A percentile compares a stretch with the other conserved stretches of the same genome.
Conservation (phyloP, 768 basidiomycete genomes). For the Postia placenta region DNA sequence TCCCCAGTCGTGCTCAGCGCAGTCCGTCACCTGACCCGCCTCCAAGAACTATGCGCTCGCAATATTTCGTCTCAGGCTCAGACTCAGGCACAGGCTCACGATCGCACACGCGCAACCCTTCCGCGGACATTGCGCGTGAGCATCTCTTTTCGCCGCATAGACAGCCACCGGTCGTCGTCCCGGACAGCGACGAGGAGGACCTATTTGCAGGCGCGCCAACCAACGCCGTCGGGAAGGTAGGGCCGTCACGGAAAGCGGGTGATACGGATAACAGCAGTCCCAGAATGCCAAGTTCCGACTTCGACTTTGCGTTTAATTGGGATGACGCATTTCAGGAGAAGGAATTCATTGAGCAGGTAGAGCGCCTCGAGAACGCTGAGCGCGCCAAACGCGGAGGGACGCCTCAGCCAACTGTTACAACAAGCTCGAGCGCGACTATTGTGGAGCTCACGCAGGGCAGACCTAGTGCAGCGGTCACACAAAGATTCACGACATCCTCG, state of each 20-base stretch:
- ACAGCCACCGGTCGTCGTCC: constrained; percentile 16
- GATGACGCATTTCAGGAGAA: constrained; percentile 25
- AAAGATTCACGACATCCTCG: background rate
- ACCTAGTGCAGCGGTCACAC: background rate
- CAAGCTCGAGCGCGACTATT: background rate
- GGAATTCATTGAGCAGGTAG: constrained; percentile 36
- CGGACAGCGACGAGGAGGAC: constrained; percentile 27
- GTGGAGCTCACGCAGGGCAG: background rate
- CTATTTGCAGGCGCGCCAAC: background rate
- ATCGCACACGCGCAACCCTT: constrained; percentile 4
- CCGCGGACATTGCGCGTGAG: constrained; percentile 30
- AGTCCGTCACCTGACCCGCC: constrained; percentile 16
- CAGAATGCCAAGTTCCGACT: constrained; percentile 3
- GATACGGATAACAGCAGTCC: background rate
- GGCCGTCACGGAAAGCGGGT: background rate
- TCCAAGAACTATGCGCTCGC: constrained; percentile 14
- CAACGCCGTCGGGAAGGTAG: background rate
- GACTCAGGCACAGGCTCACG: background rate
- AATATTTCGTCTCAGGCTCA: constrained; percentile 15
- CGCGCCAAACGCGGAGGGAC: constrained; percentile 6
- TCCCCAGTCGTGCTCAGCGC: constrained; percentile 11
- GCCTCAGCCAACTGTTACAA: background rate
- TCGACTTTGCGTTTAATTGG: constrained; percentile 7
- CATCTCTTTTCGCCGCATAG: constrained; percentile 19
- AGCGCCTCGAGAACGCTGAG: constrained; percentile 27